These are phyloP conservation scores for Coemansia sp. DNA, from an alignment of 371 early-diverging fungal species.

Conservation along the genomic window DNA sequence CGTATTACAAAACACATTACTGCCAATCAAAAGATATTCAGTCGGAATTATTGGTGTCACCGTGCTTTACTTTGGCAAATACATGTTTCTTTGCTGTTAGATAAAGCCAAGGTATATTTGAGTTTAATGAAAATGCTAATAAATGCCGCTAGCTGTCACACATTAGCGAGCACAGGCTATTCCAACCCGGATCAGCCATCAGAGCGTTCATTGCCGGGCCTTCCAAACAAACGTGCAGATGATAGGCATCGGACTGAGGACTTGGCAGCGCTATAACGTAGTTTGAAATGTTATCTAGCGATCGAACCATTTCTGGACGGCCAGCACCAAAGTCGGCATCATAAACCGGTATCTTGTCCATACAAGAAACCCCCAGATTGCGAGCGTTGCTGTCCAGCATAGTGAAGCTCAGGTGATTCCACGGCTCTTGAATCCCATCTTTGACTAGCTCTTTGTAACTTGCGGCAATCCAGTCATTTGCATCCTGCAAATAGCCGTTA, in stretches of 20 bases:
- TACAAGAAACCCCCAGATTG: conserved; percentile 36
- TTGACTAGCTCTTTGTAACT: conserved; percentile 12
- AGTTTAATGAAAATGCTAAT: conserved; percentile 19
- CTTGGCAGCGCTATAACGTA: conserved; percentile 36
- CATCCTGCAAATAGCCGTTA: conserved; percentile 17
- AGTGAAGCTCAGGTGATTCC: conserved; percentile 40
- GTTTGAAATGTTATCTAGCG: conserved; percentile 29
- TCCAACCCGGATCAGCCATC: conserved; percentile 17
- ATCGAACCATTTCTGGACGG: conserved; percentile 27
- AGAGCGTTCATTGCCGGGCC: conserved; percentile 29
- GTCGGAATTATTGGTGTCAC: too few species aligned
- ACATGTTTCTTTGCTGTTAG: conserved; percentile 44
- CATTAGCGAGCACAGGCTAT: conserved; percentile 17
- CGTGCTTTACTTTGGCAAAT: conserved; percentile 18
- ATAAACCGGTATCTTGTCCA: conserved; percentile 40
- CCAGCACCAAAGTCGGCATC: conserved; percentile 42
- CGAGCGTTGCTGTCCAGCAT: conserved; percentile 20
- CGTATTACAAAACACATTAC: too few species aligned
- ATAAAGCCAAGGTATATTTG: conserved; percentile 51
- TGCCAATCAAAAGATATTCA: too few species aligned
- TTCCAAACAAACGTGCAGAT: conserved; percentile 36
- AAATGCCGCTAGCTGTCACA: conserved; percentile 5
- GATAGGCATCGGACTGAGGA: conserved; percentile 11
- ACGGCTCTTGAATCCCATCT: conserved; percentile 21
- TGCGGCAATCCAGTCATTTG: conserved; percentile 32